Base-by-base conservation (phyloP, 2,329 filamentous ascomycete species). In the Parafenestella ontariensis region DNA sequence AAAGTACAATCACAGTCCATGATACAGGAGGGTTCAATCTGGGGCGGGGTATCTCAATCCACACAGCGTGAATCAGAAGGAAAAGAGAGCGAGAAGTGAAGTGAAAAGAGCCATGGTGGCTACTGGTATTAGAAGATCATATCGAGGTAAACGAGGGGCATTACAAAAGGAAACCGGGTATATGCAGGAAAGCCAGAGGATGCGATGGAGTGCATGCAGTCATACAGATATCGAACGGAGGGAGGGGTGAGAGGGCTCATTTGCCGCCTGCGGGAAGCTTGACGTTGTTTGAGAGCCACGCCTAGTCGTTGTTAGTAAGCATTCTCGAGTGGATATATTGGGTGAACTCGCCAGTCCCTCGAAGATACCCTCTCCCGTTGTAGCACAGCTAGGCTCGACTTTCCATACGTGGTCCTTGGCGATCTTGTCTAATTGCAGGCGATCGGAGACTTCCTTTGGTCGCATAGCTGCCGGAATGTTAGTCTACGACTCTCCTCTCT, bases 341-440 rank as follows among this genome's bases (percentile, higher is more conserved):
- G 40, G 20, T 18, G 18, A 17, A 65, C 72, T 20, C 72, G 77
- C 76, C 61, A 83, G 68, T 51, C 81, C 81, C 68, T 83, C 81
- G 52, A 83, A 83, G 65, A 83, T 83, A 39, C 77, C 81, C 65
- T 82, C 81, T 61, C 81, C 81, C 18, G 81, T 82, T 42, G 80
- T 82, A 44, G 81, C 81, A 62, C 81, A 83, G 66, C 79, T 82
- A 46, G 81, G 81, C 74, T 83, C 80, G 52, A 83, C 81, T 66
- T 83, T 83, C 81, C 81, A 83, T 31, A 78, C 77, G 64, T 82
- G 81, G 66, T 82, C 77, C 64, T 78, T 81, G n/a, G 81, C 81
- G 49, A 82, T 78, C 61, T 78, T 76, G 51, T 80, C 76, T 37
- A 83, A 73, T 62, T 81, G 76, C 29, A 83, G 76, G 55, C 72